Percentiles rank a stretch among this genome's conserved stretches.
phyloP scores from a whole-genome alignment of 495 filamentous ascomycete genomes.

The Elasticomyces elasticus region DNA sequence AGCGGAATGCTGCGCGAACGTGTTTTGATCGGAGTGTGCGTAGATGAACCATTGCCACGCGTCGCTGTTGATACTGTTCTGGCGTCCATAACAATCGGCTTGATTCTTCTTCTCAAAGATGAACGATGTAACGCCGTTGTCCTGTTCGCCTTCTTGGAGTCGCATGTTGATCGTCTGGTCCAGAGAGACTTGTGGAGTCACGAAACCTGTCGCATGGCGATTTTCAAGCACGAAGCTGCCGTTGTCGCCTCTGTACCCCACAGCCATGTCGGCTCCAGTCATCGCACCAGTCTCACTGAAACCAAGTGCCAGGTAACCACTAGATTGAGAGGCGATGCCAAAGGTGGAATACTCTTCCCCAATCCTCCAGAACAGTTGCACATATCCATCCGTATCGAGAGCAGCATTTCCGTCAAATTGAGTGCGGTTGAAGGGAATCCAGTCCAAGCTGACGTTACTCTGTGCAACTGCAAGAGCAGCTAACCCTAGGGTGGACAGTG shows the following conservation, averaged over 20 bases:
- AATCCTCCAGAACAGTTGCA: constrained; percentile 9
- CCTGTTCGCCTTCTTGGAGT: constrained; percentile 2
- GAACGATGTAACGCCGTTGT: constrained; percentile 4
- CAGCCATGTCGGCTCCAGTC: constrained; percentile 11
- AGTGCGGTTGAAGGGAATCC: constrained; percentile 3
- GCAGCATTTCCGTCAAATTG: constrained; percentile 1
- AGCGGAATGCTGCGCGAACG: constrained; percentile 1
- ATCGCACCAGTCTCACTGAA: constrained; percentile 12
- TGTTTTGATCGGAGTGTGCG: constrained; percentile 4
- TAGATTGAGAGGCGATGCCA: constrained; percentile 6
- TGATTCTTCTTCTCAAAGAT: constrained; percentile 8
- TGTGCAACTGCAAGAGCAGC: constrained; percentile 3
- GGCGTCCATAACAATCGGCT: constrained; percentile 2
- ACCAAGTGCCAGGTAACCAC: constrained; percentile 9
- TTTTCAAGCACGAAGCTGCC: constrained; percentile 8
- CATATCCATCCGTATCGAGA: constrained; percentile 10
- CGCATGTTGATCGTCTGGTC: constrained; percentile 9
- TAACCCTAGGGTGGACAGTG: background rate
- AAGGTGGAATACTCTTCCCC: constrained; percentile 7
- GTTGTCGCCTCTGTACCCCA: constrained; percentile 3
- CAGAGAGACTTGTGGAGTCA: constrained; percentile 2
- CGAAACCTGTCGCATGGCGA: constrained; percentile 7
- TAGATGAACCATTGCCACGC: constrained; percentile 13
- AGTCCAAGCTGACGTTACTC: background rate
- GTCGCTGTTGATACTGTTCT: constrained; percentile 1